Evolutionary conservation across 2,329 filamentous ascomycete species (phyloP).

Genomic region (Neurospora sp.): DNA sequence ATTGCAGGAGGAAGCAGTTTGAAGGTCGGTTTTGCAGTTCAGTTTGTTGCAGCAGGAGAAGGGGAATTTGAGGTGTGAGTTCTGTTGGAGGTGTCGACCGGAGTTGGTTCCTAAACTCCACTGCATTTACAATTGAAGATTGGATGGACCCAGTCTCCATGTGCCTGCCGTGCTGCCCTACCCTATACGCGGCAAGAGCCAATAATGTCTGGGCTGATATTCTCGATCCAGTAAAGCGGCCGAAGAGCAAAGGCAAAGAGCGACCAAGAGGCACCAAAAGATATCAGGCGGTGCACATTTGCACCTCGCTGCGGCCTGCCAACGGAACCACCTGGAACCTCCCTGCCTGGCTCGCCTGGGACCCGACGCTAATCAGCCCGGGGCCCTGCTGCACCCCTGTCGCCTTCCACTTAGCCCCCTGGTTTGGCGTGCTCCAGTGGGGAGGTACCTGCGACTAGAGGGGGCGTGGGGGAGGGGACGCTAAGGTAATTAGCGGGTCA

Average conservation of each 20-base stretch:
- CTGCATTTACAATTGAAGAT: not conserved
- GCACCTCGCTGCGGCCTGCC: not conserved
- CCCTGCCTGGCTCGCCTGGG: not conserved
- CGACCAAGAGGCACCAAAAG: not conserved
- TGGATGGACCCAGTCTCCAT: not conserved
- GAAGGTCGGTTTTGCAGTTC: not conserved
- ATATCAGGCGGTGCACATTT: not conserved
- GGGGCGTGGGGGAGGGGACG: not conserved
- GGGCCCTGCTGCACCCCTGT: not conserved
- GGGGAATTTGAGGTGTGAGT: not conserved
- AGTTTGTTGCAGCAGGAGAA: not conserved
- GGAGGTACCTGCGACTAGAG: not conserved
- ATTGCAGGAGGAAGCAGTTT: not conserved
- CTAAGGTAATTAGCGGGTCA: not conserved
- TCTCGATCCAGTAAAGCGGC: not conserved
- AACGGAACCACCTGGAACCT: not conserved
- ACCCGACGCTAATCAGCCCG: not conserved
- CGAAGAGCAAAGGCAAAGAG: not conserved
- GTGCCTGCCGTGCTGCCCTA: not conserved
- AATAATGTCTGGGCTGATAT: not conserved
- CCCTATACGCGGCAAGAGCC: not conserved
- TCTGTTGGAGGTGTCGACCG: not conserved
- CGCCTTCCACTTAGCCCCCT: not conserved
- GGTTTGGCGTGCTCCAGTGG: not conserved
- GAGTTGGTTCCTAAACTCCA: not conserved